phyloP scores from a whole-genome alignment of 2,329 filamentous ascomycete genomes.

The Pleomassaria siparia region DNA sequence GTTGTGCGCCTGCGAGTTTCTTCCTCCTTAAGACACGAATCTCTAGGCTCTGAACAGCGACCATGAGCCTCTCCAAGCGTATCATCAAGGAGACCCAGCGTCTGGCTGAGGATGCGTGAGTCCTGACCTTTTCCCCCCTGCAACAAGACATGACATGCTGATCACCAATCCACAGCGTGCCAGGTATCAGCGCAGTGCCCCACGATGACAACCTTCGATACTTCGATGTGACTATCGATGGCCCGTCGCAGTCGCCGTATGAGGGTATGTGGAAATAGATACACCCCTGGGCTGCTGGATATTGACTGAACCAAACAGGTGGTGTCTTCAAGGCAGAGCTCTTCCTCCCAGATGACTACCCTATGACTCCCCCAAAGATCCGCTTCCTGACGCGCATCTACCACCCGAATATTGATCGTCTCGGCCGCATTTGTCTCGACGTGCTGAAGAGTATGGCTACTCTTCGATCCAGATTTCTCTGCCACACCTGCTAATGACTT shows the following conservation, averaged over 20 bases:
- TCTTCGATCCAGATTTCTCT: slow-evolving; percentile 2
- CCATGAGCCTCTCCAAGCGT: slow-evolving; percentile 82
- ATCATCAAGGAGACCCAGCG: slow-evolving; percentile 99
- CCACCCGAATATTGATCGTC: slow-evolving; percentile 97
- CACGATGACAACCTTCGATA: slow-evolving; percentile 98
- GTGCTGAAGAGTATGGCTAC: slow-evolving; percentile 80
- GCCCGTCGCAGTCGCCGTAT: slow-evolving; percentile 88
- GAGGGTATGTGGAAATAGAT: slow-evolving; percentile 66
- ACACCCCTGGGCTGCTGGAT: not conserved
- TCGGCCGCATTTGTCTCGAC: slow-evolving; percentile 95
- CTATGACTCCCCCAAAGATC: slow-evolving; percentile 98
- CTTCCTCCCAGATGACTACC: slow-evolving; percentile 97
- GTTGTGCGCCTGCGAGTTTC: not conserved
- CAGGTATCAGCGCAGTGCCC: slow-evolving; percentile 91
- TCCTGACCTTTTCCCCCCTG: slow-evolving; percentile 9
- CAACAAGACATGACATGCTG: slow-evolving; percentile 11
- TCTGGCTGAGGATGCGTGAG: slow-evolving; percentile 93
- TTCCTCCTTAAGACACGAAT: not conserved
- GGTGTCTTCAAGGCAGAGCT: slow-evolving; percentile 96
- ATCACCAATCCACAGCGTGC: slow-evolving; percentile 63
- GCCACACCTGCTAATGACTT: slow-evolving; percentile 5
- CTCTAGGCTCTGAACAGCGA: not conserved
- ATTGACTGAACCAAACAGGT: slow-evolving; percentile 45
- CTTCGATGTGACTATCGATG: slow-evolving; percentile 96
- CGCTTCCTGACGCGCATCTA: slow-evolving; percentile 99